Percentiles rank a stretch among this genome's conserved stretches.
Conservation (phyloP, 129 eudicot species). For the Chrysanthemum makinoi region DNA sequence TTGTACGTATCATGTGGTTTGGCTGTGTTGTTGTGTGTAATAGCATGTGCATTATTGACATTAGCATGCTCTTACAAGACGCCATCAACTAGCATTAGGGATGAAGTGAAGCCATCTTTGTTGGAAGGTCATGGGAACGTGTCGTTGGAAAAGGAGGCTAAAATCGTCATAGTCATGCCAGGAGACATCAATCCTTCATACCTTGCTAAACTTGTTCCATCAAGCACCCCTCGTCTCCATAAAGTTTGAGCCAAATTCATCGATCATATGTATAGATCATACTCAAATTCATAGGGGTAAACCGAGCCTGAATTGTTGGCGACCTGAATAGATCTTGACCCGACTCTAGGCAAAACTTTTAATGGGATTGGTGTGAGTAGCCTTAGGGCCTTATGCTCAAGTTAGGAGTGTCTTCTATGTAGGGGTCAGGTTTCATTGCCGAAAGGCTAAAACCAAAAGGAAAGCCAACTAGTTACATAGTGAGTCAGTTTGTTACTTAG, state of each 20-base stretch:
- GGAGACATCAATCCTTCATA: constrained; percentile 64
- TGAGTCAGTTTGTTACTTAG: too few relatives aligned
- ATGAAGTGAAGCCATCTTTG: constrained; percentile 16
- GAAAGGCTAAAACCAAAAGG: too few relatives aligned
- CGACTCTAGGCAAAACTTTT: too few relatives aligned
- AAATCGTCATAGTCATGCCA: constrained; percentile 64
- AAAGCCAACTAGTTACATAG: too few relatives aligned
- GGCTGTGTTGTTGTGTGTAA: constrained; percentile 7
- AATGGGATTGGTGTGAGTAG: too few relatives aligned
- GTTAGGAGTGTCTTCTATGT: too few relatives aligned
- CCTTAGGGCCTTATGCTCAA: too few relatives aligned
- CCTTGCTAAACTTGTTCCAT: constrained; percentile 49
- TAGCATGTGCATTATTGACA: constrained; percentile 13
- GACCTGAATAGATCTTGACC: too few relatives aligned
- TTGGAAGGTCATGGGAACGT: background rate
- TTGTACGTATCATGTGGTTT: constrained; percentile 10
- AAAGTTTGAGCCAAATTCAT: constrained; percentile 31
- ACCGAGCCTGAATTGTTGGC: too few relatives aligned
- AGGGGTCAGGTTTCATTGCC: too few relatives aligned
- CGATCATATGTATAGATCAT: background rate
- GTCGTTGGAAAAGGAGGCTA: constrained; percentile 42
- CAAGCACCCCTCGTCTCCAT: constrained; percentile 10
- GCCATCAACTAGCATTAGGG: background rate
- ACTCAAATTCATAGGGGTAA: too few relatives aligned
- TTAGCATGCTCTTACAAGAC: constrained; percentile 19